Conservation (phyloP, 441 rosid species). For the Gossypium gossypioides region DNA sequence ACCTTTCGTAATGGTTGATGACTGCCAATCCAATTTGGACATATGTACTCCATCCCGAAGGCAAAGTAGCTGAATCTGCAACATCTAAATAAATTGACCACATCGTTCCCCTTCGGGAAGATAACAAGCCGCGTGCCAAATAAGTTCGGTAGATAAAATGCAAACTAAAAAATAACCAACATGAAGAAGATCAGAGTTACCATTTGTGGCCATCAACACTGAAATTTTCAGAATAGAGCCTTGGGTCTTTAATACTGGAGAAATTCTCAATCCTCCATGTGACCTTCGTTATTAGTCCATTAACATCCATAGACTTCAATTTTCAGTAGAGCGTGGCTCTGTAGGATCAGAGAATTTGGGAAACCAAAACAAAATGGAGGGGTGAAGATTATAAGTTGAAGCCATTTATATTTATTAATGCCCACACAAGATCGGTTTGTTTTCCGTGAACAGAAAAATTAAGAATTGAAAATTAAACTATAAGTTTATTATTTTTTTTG, state of each 20-base stretch:
- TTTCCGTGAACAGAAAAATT: no score
- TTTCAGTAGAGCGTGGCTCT: background rate
- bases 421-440: background rate
- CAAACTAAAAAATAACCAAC: background rate
- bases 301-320: background rate
- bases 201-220: background rate
- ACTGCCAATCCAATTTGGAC: background rate
- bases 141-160: background rate
- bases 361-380: no score
- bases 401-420: background rate
- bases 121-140: background rate
- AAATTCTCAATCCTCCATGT: conserved; percentile 22
- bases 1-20: background rate
- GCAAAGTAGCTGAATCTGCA: background rate
- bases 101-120: background rate
- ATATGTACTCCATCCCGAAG: background rate
- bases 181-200: background rate
- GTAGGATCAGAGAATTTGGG: no score
- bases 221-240: background rate
- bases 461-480: no score
- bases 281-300: background rate
- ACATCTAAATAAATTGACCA: background rate
- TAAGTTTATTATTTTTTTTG: no score
- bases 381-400: background rate
- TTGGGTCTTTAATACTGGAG: background rate